These are phyloP conservation scores for Bremia lactucae DNA, from an alignment of 352 stramenopile genomes.

Conservation along the genomic window DNA sequence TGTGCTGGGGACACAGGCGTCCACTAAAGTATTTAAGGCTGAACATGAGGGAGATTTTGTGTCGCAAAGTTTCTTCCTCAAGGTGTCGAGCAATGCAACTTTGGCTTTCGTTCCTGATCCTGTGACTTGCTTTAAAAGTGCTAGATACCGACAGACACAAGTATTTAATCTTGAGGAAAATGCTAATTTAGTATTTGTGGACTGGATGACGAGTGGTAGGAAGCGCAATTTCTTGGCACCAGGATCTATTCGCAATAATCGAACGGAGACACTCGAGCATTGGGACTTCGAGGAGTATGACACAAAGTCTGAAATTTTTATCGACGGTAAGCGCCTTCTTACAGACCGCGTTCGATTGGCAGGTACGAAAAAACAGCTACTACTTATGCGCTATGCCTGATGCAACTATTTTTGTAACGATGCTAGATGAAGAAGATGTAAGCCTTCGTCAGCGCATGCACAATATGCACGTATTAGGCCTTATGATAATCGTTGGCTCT, in stretches of 20 bases:
- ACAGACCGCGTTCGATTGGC: constrained; percentile 57
- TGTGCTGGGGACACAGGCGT: constrained; percentile 69
- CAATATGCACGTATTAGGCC: constrained; percentile 56
- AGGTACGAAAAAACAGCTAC: constrained; percentile 34
- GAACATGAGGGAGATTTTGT: constrained; percentile 32
- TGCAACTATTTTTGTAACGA: neutral
- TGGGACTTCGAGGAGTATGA: constrained; percentile 78
- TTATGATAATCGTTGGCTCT: constrained; percentile 53
- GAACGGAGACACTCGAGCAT: constrained; percentile 59
- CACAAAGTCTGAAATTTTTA: constrained; percentile 45
- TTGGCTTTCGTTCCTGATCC: constrained; percentile 69
- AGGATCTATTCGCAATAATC: constrained; percentile 41
- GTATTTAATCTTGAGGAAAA: constrained; percentile 35
- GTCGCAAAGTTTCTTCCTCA: constrained; percentile 42
- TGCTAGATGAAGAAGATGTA: constrained; percentile 62
- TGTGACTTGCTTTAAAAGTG: constrained; percentile 68
- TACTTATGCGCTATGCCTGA: too few species aligned
- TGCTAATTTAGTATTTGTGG: constrained; percentile 65
- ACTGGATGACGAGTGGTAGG: constrained; percentile 79
- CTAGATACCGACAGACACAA: constrained; percentile 62
- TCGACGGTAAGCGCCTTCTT: constrained; percentile 39
- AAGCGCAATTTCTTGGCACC: constrained; percentile 71
- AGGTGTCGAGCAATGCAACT: constrained; percentile 39
- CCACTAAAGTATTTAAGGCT: constrained; percentile 83
- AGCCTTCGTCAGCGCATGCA: constrained; percentile 64